These are phyloP conservation scores for Macrophomina pseudophaseolina DNA, from an alignment of 2,329 filamentous ascomycete genomes.

Conservation along the genomic window DNA sequence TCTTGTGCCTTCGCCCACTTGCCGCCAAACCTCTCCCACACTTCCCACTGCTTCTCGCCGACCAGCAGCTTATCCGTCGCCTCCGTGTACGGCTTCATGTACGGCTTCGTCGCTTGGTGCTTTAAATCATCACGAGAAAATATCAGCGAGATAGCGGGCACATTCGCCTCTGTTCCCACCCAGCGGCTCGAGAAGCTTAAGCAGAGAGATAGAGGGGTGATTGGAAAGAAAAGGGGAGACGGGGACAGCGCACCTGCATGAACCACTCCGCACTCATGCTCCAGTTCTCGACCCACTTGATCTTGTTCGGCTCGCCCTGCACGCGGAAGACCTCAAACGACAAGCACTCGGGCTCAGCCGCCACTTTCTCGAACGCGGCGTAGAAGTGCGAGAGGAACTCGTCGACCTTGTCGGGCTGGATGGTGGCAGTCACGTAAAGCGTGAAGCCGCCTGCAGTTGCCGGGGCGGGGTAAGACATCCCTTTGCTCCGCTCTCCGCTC, in stretches of 20 bases:
- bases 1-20: background rate
- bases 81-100: background rate
- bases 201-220: background rate
- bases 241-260: background rate
- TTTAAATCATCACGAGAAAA: background rate
- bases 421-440: background rate
- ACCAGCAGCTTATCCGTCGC: background rate
- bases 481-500: background rate
- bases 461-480: background rate
- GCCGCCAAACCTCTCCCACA: constrained; percentile 13
- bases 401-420: constrained; percentile 16
- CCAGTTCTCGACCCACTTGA: constrained; percentile 22
- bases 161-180: background rate
- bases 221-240: background rate
- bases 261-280: constrained; percentile 5
- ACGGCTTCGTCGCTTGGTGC: constrained; percentile 13
- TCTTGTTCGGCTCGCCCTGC: constrained; percentile 12
- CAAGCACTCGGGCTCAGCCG: constrained; percentile 19
- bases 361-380: background rate
- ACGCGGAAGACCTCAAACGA: constrained; percentile 14
- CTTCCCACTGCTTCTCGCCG: constrained; percentile 3
- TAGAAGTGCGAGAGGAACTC: constrained; percentile 1
- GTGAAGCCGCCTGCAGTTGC: background rate
- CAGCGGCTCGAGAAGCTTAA: background rate
- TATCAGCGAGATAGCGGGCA: background rate